phyloP scores from a whole-genome alignment of 2,329 filamentous ascomycete species.

The Fusarium oxysporum region DNA sequence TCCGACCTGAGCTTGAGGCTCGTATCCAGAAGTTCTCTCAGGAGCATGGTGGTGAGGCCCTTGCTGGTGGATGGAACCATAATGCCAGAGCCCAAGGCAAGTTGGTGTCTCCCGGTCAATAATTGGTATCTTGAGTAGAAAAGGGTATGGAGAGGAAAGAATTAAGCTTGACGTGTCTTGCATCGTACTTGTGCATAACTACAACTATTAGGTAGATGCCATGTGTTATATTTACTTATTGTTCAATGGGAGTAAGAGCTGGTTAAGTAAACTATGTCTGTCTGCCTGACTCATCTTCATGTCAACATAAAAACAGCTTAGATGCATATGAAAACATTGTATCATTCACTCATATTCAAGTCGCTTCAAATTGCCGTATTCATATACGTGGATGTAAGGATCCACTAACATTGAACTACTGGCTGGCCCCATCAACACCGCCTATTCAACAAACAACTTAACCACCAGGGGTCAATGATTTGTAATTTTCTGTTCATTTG shows the following conservation, averaged over 20 bases:
- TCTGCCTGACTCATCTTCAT: no score
- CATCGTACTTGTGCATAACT: constrained; percentile 44
- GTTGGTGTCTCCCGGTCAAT: constrained; percentile 91
- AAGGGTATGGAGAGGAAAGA: constrained; percentile 23
- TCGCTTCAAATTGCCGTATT: neutral
- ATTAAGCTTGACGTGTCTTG: constrained; percentile 41
- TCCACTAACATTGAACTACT: constrained; percentile 21
- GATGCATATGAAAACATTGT: neutral
- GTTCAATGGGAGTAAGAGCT: constrained; percentile 39
- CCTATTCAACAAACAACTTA: constrained; percentile 35
- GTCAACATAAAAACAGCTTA: neutral
- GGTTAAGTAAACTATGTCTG: neutral
- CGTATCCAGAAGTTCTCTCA: constrained; percentile 85
- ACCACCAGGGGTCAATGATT: constrained; percentile 23
- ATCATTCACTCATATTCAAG: neutral
- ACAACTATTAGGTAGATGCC: constrained; percentile 44
- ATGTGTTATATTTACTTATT: constrained; percentile 47
- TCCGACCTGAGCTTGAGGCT: constrained; percentile 93
- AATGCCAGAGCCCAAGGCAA: constrained; percentile 81
- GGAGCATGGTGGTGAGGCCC: constrained; percentile 76
- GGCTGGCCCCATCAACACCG: constrained; percentile 37
- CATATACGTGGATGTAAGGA: constrained; percentile 3
- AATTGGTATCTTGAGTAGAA: constrained; percentile 52
- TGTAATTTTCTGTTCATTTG: constrained; percentile 29
- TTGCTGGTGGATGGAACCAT: constrained; percentile 90